These are phyloP conservation scores for Verticillium albo-atrum DNA, from an alignment of 2,329 filamentous ascomycete species.

Conservation along the genomic window DNA sequence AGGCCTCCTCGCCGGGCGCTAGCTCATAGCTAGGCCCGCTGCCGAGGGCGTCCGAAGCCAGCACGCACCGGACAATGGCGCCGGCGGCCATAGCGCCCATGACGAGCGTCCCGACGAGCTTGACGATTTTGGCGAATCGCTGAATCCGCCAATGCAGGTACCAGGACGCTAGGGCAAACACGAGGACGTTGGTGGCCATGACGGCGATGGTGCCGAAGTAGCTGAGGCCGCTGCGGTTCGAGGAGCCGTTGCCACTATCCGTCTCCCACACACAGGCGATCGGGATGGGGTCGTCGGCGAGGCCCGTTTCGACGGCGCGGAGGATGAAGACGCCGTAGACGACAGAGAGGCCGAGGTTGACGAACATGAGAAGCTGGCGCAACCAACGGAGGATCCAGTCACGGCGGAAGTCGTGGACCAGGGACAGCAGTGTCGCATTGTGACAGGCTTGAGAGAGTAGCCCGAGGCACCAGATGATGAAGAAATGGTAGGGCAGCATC, in stretches of 20 bases:
- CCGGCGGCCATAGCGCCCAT: slow-evolving; percentile 55
- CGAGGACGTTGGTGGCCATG: slow-evolving; percentile 52
- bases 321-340: slow-evolving; percentile 54
- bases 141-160: slow-evolving; percentile 56
- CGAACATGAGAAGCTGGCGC: slow-evolving; percentile 60
- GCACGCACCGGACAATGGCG: slow-evolving; percentile 51
- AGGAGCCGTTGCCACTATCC: slow-evolving; percentile 21
- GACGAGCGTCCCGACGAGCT: slow-evolving; percentile 47
- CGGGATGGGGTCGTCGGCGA: slow-evolving; percentile 49
- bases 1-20: slow-evolving; percentile 50
- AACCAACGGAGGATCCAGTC: slow-evolving; percentile 66
- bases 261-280: slow-evolving; percentile 58
- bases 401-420: slow-evolving; percentile 61
- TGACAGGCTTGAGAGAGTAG: slow-evolving; percentile 62
- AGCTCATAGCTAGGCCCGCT: slow-evolving; percentile 41
- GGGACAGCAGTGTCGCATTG: slow-evolving; percentile 58
- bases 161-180: slow-evolving; percentile 59
- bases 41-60: slow-evolving; percentile 58
- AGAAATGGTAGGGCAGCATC: slow-evolving; percentile 65
- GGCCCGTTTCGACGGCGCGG: slow-evolving; percentile 45
- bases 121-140: slow-evolving; percentile 50
- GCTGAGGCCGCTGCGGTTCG: slow-evolving; percentile 39
- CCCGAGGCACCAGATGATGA: slow-evolving; percentile 65
- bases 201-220: slow-evolving; percentile 58
- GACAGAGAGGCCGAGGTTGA: slow-evolving; percentile 56